phyloP scores from a whole-genome alignment of 2,329 filamentous ascomycete genomes.

The Colletotrichum spaethianum region DNA sequence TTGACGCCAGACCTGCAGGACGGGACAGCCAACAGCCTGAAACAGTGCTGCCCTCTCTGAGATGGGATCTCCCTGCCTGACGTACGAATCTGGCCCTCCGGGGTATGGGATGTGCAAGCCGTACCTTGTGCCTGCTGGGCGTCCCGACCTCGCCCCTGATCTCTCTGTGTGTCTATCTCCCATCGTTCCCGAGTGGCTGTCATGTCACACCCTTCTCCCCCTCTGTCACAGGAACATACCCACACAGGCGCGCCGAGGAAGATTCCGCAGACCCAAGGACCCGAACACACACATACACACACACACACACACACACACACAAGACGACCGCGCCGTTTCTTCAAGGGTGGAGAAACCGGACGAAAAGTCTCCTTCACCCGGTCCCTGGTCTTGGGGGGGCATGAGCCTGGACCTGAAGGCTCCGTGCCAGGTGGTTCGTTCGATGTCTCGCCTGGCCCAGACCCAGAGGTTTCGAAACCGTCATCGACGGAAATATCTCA shows the following conservation, averaged over 20 bases:
- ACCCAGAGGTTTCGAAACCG: conserved; percentile 26
- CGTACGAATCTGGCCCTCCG: conserved; percentile 19
- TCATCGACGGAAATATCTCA: background rate
- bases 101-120: conserved; percentile 7
- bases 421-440: conserved; percentile 27
- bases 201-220: background rate
- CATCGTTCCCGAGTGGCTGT: background rate
- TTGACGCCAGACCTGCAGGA: conserved; percentile 12
- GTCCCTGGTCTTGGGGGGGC: background rate
- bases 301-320: too few relatives aligned
- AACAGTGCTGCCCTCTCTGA: conserved; percentile 31
- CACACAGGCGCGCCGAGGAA: background rate
- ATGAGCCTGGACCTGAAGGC: background rate
- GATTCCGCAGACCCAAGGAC: background rate
- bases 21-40: conserved; percentile 34
- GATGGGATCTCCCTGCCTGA: conserved; percentile 40
- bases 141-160: conserved; percentile 10
- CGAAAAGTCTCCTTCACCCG: conserved; percentile 36
- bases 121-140: conserved; percentile 6
- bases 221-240: conserved; percentile 4
- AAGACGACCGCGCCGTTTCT: conserved; percentile 1
- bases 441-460: conserved; percentile 34
- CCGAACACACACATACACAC: too few relatives aligned
- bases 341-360: conserved; percentile 35
- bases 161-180: background rate